A percentile compares a stretch with the other conserved stretches of the same genome.
Conservation (phyloP, 768 basidiomycete genomes). For the Trametopsis cervina region DNA sequence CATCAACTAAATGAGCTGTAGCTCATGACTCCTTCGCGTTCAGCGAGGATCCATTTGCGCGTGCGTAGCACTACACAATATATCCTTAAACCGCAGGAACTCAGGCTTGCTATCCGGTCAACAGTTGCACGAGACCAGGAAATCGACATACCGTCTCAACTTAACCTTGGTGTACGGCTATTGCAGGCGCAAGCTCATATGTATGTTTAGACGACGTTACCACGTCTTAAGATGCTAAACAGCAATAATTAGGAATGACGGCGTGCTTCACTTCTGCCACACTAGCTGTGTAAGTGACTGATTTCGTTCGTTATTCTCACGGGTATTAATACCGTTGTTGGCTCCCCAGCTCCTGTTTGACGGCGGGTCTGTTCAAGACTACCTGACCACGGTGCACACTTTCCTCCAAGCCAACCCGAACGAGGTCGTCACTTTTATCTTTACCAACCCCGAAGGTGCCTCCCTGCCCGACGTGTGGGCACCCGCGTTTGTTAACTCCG, state of each 20-base stretch:
- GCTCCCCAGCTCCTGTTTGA: conserved; percentile 36
- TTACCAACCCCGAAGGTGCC: conserved; percentile 58
- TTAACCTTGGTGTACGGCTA: conserved; percentile 46
- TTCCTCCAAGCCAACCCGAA: conserved; percentile 57
- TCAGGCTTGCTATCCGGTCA: background rate
- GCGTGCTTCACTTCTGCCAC: conserved; percentile 59
- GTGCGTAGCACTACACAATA: conserved; percentile 22
- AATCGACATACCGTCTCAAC: conserved; percentile 42
- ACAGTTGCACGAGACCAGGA: conserved; percentile 44
- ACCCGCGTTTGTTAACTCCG: conserved; percentile 44
- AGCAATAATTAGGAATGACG: conserved; percentile 23
- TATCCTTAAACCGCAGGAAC: background rate
- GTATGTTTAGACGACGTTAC: conserved; percentile 9
- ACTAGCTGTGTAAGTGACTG: conserved; percentile 35
- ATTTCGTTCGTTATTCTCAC: background rate
- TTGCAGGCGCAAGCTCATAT: conserved; percentile 44
- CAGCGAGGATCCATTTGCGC: conserved; percentile 37
- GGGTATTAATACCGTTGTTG: background rate
- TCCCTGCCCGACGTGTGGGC: conserved; percentile 43
- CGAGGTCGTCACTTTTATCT: conserved; percentile 58
- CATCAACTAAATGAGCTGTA: no score
- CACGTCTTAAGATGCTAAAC: no score
- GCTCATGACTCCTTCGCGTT: conserved; percentile 53
- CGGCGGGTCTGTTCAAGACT: conserved; percentile 36
- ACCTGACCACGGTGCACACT: conserved; percentile 35